Evolutionary conservation across 2,329 filamentous ascomycete genomes (phyloP), one percentile per base, ranked within the genome.

Genomic region (Colletotrichum sp.): DNA sequence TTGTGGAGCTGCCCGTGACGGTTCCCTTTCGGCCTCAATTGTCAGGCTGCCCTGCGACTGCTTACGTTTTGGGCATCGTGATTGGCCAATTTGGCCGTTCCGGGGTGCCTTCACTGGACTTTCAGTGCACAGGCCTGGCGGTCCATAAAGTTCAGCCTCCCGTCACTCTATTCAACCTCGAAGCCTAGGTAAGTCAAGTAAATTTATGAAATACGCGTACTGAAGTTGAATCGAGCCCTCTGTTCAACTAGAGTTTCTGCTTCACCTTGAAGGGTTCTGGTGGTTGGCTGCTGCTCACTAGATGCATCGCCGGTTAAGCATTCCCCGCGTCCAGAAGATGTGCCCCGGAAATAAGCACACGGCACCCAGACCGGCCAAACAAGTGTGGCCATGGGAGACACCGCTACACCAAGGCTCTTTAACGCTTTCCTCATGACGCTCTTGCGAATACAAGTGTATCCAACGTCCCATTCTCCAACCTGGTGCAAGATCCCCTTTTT

Each of bases 1-100:
- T 15, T 67, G 72, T 74, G 72, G 72, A 74, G 72, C 68, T 69
- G 70, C 31, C 55, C 61, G 67, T 51, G 38, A 18, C 61, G 27
- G 66, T 63, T 72, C 47, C 62, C n/a, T 64, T 1, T 18, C 15
- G 34, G 72, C 72, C 72, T 74, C 57, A 57, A 29, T 36, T 64
- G 63, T 74, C 29, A 74, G 72, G 72, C 72, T 6, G 8, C 2
- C 2, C 1, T 2, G 2, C 1, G 5, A 43, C 16, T 74, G 68
- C 54, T 67, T 61, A 66, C 63, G 21, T 71, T 67, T 63, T 66
- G 29, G n/a, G 27, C 29, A 6, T 11, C 38, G 5, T 71, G 33
- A 73, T 73, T 73, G 71, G 71, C 1, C 51, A 58, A 6, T 29
- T 8, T 65, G 18, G 43, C 36, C 13, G 62, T 27, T 29, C 38